phyloP scores from a whole-genome alignment of 1,139 yeast species.

The Taphrina betulina region DNA sequence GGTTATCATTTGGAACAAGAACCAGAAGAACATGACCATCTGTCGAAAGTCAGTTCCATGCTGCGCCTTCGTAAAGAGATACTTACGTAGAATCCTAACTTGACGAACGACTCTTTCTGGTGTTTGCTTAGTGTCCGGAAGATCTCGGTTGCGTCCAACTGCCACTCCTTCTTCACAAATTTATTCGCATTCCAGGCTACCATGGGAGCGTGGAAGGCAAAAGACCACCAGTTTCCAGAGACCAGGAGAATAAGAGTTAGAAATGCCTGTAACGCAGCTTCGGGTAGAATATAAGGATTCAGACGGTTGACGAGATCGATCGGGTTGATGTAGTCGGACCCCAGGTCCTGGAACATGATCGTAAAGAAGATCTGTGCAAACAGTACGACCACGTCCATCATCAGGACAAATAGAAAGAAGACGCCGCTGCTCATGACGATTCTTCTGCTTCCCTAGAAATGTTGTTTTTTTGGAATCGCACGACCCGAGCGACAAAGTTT shows the following conservation, averaged over 20 bases:
- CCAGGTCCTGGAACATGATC: constrained; percentile 57
- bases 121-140: constrained; percentile 82
- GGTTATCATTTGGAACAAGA: constrained; percentile 65
- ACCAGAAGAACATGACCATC: constrained; percentile 24
- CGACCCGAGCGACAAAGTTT: background rate
- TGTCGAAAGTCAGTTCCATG: background rate
- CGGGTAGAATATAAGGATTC: constrained; percentile 84
- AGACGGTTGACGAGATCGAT: constrained; percentile 92
- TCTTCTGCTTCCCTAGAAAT: too few relatives aligned
- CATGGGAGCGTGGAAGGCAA: constrained; percentile 80
- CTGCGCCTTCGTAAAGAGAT: background rate
- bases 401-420: constrained; percentile 20
- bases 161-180: constrained; percentile 70
- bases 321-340: constrained; percentile 83
- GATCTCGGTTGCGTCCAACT: constrained; percentile 96
- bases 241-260: constrained; percentile 69
- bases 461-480: too few relatives aligned
- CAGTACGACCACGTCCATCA: constrained; percentile 78
- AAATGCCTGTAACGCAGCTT: constrained; percentile 79
- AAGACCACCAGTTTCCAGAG: constrained; percentile 92
- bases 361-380: constrained; percentile 91
- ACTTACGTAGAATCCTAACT: constrained; percentile 72
- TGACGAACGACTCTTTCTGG: constrained; percentile 86
- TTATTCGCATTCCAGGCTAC: constrained; percentile 78
- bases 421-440: constrained; percentile 13